Evolutionary conservation across 441 rosid species (phyloP).

Genomic region (Erodium chrysanthum): DNA sequence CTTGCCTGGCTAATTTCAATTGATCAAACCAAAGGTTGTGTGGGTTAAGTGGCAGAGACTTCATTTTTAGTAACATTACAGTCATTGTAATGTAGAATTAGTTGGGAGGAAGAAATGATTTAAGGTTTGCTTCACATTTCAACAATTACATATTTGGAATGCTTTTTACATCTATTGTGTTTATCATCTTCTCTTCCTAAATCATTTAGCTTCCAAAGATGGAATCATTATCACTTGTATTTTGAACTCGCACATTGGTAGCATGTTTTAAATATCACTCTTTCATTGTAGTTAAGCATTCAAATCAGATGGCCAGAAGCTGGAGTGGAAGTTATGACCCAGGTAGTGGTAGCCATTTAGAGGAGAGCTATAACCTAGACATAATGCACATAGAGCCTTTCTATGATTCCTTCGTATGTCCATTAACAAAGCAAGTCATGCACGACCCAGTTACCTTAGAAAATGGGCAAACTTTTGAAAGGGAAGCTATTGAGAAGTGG

Average conservation of each 20-base stretch:
- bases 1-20: neutral
- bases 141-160: neutral
- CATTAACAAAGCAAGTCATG: slow-evolving; percentile 81
- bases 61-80: neutral
- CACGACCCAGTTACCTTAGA: slow-evolving; percentile 71
- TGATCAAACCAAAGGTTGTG: too few species aligned
- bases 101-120: neutral
- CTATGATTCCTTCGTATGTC: slow-evolving; percentile 86
- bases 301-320: slow-evolving; percentile 46
- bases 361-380: slow-evolving; percentile 65
- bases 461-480: slow-evolving; percentile 85
- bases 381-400: slow-evolving; percentile 58
- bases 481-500: slow-evolving; percentile 82
- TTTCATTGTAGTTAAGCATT: neutral
- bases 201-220: neutral
- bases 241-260: neutral
- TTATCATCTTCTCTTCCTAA: neutral
- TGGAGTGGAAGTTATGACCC: slow-evolving; percentile 55
- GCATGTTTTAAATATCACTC: too few species aligned
- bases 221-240: neutral
- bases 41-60: too few species aligned
- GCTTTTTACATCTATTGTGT: neutral
- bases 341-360: slow-evolving; percentile 49
- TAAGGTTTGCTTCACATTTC: neutral
- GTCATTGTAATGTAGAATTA: neutral